Evolutionary conservation across 1,284 basidiomycete species (phyloP), one percentile per base, ranked within the genome.

Genomic region (Ganoderma meredithae): DNA sequence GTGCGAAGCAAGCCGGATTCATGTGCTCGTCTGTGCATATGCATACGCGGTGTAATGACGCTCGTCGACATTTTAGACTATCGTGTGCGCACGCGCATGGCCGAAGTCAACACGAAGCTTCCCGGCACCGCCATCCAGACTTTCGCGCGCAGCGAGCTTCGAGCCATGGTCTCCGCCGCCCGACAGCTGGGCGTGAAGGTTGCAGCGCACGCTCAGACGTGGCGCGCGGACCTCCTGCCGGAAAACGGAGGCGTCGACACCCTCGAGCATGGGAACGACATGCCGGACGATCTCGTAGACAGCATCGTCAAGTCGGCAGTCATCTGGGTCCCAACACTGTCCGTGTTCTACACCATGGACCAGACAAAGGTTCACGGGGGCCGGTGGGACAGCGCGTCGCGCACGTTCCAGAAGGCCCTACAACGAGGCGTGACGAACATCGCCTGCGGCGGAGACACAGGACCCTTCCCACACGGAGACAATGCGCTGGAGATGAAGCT

Each of bases 361-460:
- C 64, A 78, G 8, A 70, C 62, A 39, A 69, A 71, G 33, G 65
- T 68, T 8, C 63, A 71, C 10, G 76, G 73, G 44, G 77, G 75
- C 43, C 56, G 55, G 9, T 90, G 87, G 88, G 79, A 80, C 58
- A 73, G 72, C 41, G 80, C 79, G 1, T 72, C 77, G 39, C 70
- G 70, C 12, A 81, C 82, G 8, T 90, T 92, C 79, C 72, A 77
- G 63, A 76, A 76, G 2, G 88, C 85, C 9, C 74, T 90, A 12
- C 76, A 78, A 31, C 72, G 76, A 2, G 82, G 81, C 0, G 75
- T 84, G 68, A 81, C 83, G 22, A 83, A 82, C 33, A 83, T 90
- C 64, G 88, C 87, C 5, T 87, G 86, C 74, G 88, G 89, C 3
- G 88, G 89, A 1, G 88, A 91, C 75, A 90, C 88, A 0, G 88